phyloP scores from a whole-genome alignment of 768 basidiomycete species.

The Mycena metata region DNA sequence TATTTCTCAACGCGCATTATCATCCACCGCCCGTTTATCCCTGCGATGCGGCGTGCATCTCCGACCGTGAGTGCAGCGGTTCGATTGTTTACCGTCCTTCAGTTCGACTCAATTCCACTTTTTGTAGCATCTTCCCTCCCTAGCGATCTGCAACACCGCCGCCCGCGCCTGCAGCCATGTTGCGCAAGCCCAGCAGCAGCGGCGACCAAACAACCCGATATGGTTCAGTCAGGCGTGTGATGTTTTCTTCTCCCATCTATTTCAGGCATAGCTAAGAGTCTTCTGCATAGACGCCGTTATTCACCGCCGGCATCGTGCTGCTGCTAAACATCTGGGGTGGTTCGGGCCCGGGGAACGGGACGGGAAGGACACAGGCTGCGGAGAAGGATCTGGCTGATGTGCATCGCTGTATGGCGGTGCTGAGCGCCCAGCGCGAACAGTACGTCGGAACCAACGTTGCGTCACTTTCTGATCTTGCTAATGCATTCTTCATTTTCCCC shows the following conservation, averaged over 20 bases:
- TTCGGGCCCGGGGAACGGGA: not conserved
- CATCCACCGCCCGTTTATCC: conserved; percentile 36
- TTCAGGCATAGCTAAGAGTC: not conserved
- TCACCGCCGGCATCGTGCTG: conserved; percentile 34
- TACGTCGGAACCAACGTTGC: not conserved
- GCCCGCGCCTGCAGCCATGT: conserved; percentile 72
- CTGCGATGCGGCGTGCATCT: conserved; percentile 25
- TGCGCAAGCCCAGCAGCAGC: conserved; percentile 59
- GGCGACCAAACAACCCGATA: conserved; percentile 34
- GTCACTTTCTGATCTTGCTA: not conserved
- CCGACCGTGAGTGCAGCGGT: conserved; percentile 25
- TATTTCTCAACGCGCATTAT: conserved; percentile 14
- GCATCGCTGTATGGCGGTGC: conserved; percentile 32
- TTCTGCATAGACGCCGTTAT: conserved; percentile 31
- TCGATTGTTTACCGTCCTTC: not conserved
- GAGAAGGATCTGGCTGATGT: conserved; percentile 34
- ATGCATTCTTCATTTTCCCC: not conserved
- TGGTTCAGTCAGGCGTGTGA: conserved; percentile 31
- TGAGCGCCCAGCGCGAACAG: conserved; percentile 27
- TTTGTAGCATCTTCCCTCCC: conserved; percentile 65
- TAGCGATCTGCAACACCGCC: conserved; percentile 77
- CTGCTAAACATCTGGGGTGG: conserved; percentile 37
- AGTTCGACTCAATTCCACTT: no score
- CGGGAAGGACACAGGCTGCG: conserved; percentile 13
- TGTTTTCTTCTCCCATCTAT: not conserved